A percentile compares a stretch with the other conserved stretches of the same genome.
These are phyloP conservation scores for Ustulina deusta DNA, from an alignment of 2,329 filamentous ascomycete genomes.

Conservation along the genomic window DNA sequence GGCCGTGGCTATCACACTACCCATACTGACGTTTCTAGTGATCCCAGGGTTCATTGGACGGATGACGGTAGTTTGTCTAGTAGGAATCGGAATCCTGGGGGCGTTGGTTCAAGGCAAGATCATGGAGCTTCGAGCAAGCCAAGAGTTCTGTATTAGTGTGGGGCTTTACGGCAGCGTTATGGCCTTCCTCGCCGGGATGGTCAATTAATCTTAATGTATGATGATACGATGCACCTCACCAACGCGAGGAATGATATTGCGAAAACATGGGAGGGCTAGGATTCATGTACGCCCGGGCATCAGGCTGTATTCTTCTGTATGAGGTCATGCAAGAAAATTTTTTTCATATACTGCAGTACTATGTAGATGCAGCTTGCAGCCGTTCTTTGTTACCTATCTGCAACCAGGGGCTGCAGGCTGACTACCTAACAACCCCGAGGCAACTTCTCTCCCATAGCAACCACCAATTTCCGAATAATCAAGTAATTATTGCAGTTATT, in stretches of 20 bases:
- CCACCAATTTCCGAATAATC: too few species aligned
- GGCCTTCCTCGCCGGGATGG: constrained; percentile 50
- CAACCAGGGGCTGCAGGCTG: background rate
- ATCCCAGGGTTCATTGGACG: constrained; percentile 68
- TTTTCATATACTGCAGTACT: too few species aligned
- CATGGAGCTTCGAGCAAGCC: constrained; percentile 39
- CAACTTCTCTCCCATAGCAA: too few species aligned
- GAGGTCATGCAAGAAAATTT: too few species aligned
- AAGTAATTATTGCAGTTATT: too few species aligned
- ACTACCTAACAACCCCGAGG: too few species aligned
- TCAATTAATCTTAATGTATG: constrained; percentile 24
- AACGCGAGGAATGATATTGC: background rate
- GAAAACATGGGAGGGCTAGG: too few species aligned
- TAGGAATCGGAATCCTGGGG: constrained; percentile 59
- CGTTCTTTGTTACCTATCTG: too few species aligned
- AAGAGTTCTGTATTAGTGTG: constrained; percentile 47
- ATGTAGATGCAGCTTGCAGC: too few species aligned
- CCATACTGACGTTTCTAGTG: constrained; percentile 68
- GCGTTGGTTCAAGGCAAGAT: constrained; percentile 47
- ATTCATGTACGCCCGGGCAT: too few species aligned
- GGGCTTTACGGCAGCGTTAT: constrained; percentile 54
- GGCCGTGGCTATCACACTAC: constrained; percentile 65
- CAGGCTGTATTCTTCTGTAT: too few species aligned
- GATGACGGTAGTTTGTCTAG: constrained; percentile 67
- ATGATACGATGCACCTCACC: background rate